Evolutionary conservation across 129 eudicot species (phyloP).

Genomic region (Silybum marianum): DNA sequence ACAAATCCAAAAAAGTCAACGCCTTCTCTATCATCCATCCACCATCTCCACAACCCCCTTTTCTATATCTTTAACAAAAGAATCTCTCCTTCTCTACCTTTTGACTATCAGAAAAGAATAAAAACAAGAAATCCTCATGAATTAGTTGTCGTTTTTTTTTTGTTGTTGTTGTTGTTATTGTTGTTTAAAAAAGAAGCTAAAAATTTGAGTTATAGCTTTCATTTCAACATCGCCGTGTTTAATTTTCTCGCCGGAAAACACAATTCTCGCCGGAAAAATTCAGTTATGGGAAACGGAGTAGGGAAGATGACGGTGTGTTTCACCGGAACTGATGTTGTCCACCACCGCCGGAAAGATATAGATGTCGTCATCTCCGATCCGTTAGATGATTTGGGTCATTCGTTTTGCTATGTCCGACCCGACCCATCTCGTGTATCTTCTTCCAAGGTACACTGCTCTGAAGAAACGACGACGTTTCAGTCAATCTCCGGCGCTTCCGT

Average conservation of each 20-base stretch:
- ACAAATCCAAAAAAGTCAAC: conserved; percentile 62
- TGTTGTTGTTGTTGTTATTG: too few relatives aligned
- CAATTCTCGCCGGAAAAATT: background rate
- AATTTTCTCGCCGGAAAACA: too few relatives aligned
- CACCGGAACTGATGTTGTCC: conserved; percentile 57
- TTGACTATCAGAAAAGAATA: conserved; percentile 29
- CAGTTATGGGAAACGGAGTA: conserved; percentile 75
- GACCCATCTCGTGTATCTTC: conserved; percentile 54
- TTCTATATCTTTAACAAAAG: conserved; percentile 34
- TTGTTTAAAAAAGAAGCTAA: background rate
- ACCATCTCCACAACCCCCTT: conserved; percentile 27
- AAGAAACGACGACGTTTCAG: conserved; percentile 72
- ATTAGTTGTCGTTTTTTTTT: background rate
- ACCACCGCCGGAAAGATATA: conserved; percentile 49
- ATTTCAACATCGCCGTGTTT: background rate
- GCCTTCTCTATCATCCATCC: conserved; percentile 47
- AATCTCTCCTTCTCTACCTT: conserved; percentile 23
- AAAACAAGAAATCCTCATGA: background rate
- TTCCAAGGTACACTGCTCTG: conserved; percentile 79
- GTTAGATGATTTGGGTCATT: conserved; percentile 89
- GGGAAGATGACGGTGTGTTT: conserved; percentile 82
- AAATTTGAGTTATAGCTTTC: too few relatives aligned
- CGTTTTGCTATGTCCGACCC: conserved; percentile 90
- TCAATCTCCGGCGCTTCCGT: conserved; percentile 97
- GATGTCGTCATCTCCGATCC: conserved; percentile 60